Conservation (phyloP, 768 basidiomycete genomes). For the Mrakia hoshinonis region DNA sequence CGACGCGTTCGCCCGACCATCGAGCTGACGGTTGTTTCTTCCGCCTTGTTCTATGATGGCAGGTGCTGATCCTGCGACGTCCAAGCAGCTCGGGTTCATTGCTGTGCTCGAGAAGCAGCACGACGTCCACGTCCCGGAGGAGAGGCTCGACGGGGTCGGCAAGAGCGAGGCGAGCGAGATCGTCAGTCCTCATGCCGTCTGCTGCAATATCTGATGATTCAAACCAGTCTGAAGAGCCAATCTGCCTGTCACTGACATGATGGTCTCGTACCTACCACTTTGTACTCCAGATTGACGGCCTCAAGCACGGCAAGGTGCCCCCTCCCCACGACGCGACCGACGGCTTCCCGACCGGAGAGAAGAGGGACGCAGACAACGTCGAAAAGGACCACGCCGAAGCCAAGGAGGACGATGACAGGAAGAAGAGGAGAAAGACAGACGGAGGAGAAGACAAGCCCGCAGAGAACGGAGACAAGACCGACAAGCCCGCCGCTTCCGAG, state of each 20-base stretch:
- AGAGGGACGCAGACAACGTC: neutral
- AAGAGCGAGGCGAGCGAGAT: conserved; percentile 38
- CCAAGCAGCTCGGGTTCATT: conserved; percentile 37
- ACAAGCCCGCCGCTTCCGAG: too few relatives aligned
- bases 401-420: neutral
- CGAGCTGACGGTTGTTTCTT: neutral
- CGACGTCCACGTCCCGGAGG: conserved; percentile 23
- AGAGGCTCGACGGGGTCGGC: conserved; percentile 32
- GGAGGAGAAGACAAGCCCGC: neutral
- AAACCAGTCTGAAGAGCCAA: too few relatives aligned
- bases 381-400: neutral
- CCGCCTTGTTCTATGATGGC: conserved; percentile 18
- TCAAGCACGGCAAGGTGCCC: neutral
- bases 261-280: too few relatives aligned
- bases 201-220: too few relatives aligned
- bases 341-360: neutral
- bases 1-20: neutral
- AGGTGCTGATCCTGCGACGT: conserved; percentile 36
- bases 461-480: neutral
- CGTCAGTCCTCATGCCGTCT: conserved; percentile 27
- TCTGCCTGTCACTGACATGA: too few relatives aligned
- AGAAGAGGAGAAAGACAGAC: neutral
- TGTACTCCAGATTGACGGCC: neutral
- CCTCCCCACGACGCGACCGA: neutral
- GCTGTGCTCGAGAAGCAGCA: conserved; percentile 35